A percentile compares a stretch with the other conserved stretches of the same genome.
phyloP scores from a whole-genome alignment of 768 basidiomycete species.

The Podaxis sp. region DNA sequence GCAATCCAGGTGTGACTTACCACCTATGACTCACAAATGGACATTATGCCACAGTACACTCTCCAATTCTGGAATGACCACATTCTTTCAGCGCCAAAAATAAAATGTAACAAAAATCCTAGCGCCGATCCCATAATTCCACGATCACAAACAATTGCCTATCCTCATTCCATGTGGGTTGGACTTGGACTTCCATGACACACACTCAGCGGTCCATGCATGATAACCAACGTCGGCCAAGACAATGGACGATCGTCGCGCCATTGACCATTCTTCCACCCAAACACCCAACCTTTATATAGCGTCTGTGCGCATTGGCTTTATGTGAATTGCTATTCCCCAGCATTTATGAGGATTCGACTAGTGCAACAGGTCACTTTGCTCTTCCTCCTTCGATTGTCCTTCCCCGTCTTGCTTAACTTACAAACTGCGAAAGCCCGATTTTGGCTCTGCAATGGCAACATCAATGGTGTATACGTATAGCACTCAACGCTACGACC shows the following conservation, averaged over 20 bases:
- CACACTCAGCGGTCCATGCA: background rate
- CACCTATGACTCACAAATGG: too few relatives aligned
- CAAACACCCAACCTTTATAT: background rate
- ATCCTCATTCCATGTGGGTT: background rate
- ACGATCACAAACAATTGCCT: background rate
- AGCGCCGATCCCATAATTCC: background rate
- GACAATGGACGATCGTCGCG: background rate
- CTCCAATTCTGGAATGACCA: too few relatives aligned
- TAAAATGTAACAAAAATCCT: background rate
- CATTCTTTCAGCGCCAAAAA: background rate
- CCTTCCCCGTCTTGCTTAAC: background rate
- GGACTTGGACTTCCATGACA: background rate
- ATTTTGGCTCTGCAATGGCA: background rate
- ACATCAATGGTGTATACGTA: background rate
- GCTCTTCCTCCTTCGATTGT: background rate
- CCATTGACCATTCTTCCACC: background rate
- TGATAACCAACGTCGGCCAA: background rate
- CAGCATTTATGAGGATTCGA: background rate
- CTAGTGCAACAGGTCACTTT: background rate
- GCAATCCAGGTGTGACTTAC: too few relatives aligned
- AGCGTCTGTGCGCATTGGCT: background rate
- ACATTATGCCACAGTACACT: too few relatives aligned
- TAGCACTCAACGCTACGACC: slow-evolving; percentile 1
- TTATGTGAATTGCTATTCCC: background rate
- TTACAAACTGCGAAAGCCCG: background rate